Evolutionary conservation across 176 grass and related monocot species (phyloP), one percentile per base, ranked within the genome.

Genomic region (Poa pratensis): DNA sequence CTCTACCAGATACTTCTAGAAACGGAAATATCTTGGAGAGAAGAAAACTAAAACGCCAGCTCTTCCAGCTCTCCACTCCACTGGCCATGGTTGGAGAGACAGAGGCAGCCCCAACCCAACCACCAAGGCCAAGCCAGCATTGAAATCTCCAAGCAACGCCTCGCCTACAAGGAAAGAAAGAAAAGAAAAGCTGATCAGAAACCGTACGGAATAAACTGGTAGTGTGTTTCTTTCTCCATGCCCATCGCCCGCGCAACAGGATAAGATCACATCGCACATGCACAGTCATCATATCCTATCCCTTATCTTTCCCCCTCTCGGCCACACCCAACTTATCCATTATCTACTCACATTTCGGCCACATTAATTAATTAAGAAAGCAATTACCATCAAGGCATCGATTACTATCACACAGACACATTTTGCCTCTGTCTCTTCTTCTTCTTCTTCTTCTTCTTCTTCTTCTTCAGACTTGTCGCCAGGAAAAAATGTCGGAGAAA

Each of bases 181-280:
- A n/a, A n/a, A n/a, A n/a, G n/a, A n/a, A n/a, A n/a, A 86, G 48
- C 48, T 17, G 4, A 83, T 76, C 39, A 24, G 74, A 52, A 75
- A 30, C 71, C 71, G 89, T 87, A 90, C 17, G 23, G 48, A 79
- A 83, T 87, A 77, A 49, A 49, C 46, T 49, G 14, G 5, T 39
- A 39, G 35, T 39, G 35, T 39, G 5, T 39, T 39, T 2, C 3
- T 48, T 48, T 45, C 2, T 45, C 10, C 13, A 15, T 4, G 46
- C 46, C 12, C 35, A 39, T 4, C 35, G 35, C 28, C 28, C 28
- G 28, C 28, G 4, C 84, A 79, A 53, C 69, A 80, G 85, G 89
- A 90, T 90, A 90, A 90, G 89, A 87, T 84, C 89, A 76, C 80
- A 84, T 61, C 78, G 75, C 84, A 75, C 49, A 90, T 87, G 59